phyloP scores from a whole-genome alignment of 352 stramenopile species.

The Pythium insidiosum region DNA sequence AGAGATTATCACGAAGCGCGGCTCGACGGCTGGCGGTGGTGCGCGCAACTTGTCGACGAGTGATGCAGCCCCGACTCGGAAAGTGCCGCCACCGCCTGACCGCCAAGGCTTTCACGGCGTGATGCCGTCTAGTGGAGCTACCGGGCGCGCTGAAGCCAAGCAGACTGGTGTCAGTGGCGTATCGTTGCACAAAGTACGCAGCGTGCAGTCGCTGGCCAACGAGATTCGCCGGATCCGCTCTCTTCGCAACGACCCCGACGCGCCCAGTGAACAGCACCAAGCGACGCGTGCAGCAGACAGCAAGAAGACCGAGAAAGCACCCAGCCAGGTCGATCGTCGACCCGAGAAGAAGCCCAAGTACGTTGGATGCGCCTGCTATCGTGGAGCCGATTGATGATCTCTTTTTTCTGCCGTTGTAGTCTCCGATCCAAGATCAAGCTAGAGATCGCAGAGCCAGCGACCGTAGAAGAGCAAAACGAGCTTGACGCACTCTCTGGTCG shows the following conservation, averaged over 20 bases:
- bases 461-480: constrained; percentile 19
- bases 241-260: constrained; percentile 29
- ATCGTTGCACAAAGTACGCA: constrained; percentile 56
- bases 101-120: constrained; percentile 18
- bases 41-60: constrained; percentile 1
- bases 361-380: neutral
- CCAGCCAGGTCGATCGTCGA: constrained; percentile 14
- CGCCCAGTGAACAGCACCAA: constrained; percentile 6
- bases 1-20: constrained; percentile 18
- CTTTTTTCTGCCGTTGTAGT: constrained; percentile 6
- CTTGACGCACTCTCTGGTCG: constrained; percentile 16
- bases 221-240: constrained; percentile 74
- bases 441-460: constrained; percentile 47
- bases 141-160: constrained; percentile 33
- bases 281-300: constrained; percentile 6
- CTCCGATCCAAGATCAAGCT: constrained; percentile 64
- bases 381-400: neutral
- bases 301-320: constrained; percentile 23
- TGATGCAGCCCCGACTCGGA: constrained; percentile 22
- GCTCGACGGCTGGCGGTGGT: constrained; percentile 1
- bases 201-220: constrained; percentile 72
- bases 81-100: constrained; percentile 33
- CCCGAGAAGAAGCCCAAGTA: constrained; percentile 53
- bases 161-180: constrained; percentile 16
- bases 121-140: constrained; percentile 2